phyloP scores from a whole-genome alignment of 2,329 filamentous ascomycete genomes.

The Ophiostoma fasciatum region DNA sequence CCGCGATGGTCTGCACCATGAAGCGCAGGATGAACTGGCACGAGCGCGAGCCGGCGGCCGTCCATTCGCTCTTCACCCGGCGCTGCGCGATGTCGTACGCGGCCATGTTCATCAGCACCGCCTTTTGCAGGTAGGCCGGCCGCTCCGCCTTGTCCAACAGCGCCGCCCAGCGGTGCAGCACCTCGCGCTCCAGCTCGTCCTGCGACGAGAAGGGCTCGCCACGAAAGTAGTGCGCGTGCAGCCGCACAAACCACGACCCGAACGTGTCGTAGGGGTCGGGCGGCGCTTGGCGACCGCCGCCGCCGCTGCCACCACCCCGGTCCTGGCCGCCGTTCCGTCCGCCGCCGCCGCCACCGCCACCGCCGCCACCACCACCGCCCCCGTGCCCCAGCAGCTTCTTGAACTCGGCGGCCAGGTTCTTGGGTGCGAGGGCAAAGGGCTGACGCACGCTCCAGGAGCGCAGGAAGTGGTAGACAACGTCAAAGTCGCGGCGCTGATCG shows the following conservation, averaged over 20 bases:
- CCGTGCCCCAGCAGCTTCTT: constrained; percentile 30
- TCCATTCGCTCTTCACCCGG: constrained; percentile 38
- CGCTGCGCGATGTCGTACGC: constrained; percentile 56
- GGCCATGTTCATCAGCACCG: constrained; percentile 74
- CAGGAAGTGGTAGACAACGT: constrained; percentile 81
- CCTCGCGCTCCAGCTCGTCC: constrained; percentile 71
- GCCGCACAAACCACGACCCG: constrained; percentile 66
- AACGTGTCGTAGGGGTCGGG: constrained; percentile 49
- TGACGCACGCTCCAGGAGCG: constrained; percentile 60
- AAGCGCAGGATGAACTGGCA: constrained; percentile 57
- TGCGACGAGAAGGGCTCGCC: constrained; percentile 61
- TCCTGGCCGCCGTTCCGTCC: too few relatives aligned
- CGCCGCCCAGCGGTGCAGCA: constrained; percentile 61
- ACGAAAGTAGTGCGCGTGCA: constrained; percentile 74
- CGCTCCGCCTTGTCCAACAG: constrained; percentile 55
- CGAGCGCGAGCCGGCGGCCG: constrained; percentile 28
- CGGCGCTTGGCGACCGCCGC: too few relatives aligned
- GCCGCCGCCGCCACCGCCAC: too few relatives aligned
- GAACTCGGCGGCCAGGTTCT: constrained; percentile 71
- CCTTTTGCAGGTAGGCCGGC: constrained; percentile 55
- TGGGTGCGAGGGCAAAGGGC: constrained; percentile 58
- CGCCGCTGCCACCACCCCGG: too few relatives aligned
- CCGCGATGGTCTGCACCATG: constrained; percentile 63
- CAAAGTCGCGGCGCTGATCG: constrained; percentile 57
- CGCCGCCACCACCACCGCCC: too few relatives aligned